phyloP scores from a whole-genome alignment of 202 grass and related monocot genomes.

The Zoysia matrella region DNA sequence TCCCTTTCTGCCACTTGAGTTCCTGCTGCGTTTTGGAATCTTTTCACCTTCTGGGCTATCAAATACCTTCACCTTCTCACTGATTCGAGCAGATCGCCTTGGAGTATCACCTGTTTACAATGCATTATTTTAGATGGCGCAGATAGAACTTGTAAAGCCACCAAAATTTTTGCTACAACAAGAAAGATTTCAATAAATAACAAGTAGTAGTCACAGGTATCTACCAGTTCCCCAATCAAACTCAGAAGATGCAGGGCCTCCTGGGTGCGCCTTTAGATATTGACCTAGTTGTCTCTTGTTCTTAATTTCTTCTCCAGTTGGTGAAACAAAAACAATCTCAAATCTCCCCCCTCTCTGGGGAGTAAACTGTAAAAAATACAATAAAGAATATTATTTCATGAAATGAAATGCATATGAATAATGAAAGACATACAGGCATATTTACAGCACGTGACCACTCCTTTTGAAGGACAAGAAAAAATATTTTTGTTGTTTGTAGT shows the following conservation, averaged over 20 bases:
- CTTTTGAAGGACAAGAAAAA: not conserved
- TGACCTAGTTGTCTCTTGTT: constrained; percentile 81
- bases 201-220: constrained; percentile 10
- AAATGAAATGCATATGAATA: constrained; percentile 12
- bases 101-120: constrained; percentile 83
- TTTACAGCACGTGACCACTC: not conserved
- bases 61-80: constrained; percentile 75
- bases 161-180: constrained; percentile 5
- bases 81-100: constrained; percentile 88
- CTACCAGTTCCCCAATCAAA: constrained; percentile 97
- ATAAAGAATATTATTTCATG: constrained; percentile 42
- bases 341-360: constrained; percentile 63
- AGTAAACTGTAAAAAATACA: constrained; percentile 65
- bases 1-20: constrained; percentile 63
- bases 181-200: constrained; percentile 29
- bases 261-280: constrained; percentile 81
- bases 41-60: constrained; percentile 81
- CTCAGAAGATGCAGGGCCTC: constrained; percentile 70
- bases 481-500: not conserved
- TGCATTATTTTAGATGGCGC: constrained; percentile 33
- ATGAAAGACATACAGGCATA: not conserved
- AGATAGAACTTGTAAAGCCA: not conserved
- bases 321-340: constrained; percentile 90
- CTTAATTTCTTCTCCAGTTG: constrained; percentile 91
- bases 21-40: constrained; percentile 73